Percentiles rank a stretch among this genome's conserved stretches.
phyloP scores from a whole-genome alignment of 345 rosid species.

The Bruguiera sexangula region DNA sequence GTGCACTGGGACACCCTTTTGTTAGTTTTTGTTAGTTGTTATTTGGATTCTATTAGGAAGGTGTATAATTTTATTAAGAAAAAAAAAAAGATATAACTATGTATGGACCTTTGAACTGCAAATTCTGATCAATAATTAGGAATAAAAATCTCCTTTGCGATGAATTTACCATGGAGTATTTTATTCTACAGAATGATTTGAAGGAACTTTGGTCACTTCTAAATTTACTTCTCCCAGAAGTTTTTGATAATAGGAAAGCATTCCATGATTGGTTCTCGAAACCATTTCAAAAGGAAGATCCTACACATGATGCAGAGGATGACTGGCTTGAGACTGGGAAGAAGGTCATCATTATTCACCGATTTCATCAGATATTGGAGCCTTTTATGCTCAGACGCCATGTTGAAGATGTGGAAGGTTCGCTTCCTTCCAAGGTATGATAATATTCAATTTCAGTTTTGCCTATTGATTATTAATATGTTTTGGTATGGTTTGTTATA shows the following conservation, averaged over 20 bases:
- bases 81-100: background rate
- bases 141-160: background rate
- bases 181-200: conserved; percentile 77
- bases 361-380: conserved; percentile 98
- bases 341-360: conserved; percentile 95
- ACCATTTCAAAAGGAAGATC: conserved; percentile 90
- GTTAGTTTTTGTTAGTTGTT: too few relatives aligned
- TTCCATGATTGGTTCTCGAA: conserved; percentile 99
- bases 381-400: conserved; percentile 99
- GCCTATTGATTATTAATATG: background rate
- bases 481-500: conserved; percentile 19
- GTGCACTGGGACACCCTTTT: too few relatives aligned
- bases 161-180: conserved; percentile 7
- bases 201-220: conserved; percentile 99
- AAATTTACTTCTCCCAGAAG: conserved; percentile 98
- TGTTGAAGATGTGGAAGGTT: conserved; percentile 98
- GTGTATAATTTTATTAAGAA: background rate
- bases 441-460: background rate
- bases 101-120: background rate
- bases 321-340: conserved; percentile 99
- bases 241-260: conserved; percentile 96
- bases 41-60: background rate
- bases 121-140: background rate
- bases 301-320: conserved; percentile 80
- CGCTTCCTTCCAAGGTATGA: conserved; percentile 95